Conservation (phyloP, 1,139 yeast species). For the Saccharomyces hybrid region DNA sequence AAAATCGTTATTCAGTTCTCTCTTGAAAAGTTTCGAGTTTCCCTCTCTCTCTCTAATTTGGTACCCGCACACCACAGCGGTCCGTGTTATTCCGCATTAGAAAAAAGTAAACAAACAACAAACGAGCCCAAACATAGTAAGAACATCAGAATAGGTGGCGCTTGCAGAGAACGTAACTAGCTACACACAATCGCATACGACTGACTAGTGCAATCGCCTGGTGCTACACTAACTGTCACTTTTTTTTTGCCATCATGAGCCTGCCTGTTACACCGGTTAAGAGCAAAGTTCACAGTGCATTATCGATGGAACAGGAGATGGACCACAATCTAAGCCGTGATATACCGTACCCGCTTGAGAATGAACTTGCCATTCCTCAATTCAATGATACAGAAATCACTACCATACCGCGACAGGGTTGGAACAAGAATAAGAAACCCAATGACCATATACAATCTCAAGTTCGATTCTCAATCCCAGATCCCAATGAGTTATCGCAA, state of each 20-base stretch:
- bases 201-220: background rate
- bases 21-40: background rate
- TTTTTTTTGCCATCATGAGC: background rate
- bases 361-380: background rate
- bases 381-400: background rate
- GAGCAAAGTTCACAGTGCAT: background rate
- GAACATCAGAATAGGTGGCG: background rate
- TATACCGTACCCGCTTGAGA: background rate
- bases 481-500: background rate
- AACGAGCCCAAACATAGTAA: background rate
- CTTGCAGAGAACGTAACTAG: background rate
- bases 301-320: background rate
- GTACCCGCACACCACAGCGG: background rate
- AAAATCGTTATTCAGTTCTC: background rate
- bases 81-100: background rate
- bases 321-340: background rate
- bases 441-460: constrained; percentile 6
- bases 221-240: background rate
- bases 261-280: background rate
- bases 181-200: background rate
- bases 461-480: constrained; percentile 16
- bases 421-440: background rate
- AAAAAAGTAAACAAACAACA: background rate
- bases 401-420: background rate
- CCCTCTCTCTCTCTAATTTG: background rate